Conservation (phyloP, 352 stramenopile species). For the Globisporangium spinosum region DNA sequence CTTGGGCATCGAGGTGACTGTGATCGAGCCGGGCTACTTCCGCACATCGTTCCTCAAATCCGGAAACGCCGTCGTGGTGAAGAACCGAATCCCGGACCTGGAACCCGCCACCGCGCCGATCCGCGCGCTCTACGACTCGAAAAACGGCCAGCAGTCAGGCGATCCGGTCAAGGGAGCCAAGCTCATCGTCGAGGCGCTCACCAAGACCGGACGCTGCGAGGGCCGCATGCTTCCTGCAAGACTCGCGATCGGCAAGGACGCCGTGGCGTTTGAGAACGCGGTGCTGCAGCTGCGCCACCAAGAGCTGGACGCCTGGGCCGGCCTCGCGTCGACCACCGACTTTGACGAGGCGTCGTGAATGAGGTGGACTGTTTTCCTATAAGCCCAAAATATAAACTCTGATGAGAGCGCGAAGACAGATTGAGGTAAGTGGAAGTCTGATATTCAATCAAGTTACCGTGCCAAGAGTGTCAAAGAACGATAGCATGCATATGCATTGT, state of each 20-base stretch:
- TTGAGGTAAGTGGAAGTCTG: not conserved
- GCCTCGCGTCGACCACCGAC: slow-evolving; percentile 24
- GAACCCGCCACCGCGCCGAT: slow-evolving; percentile 20
- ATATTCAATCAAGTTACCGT: slow-evolving; percentile 3
- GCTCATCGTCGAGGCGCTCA: slow-evolving; percentile 19
- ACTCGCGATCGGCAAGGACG: not conserved
- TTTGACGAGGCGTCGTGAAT: slow-evolving; percentile 14
- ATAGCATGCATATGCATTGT: not conserved
- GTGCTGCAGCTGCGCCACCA: slow-evolving; percentile 19
- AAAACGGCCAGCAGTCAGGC: slow-evolving; percentile 10
- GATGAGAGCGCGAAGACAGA: not conserved
- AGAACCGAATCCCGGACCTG: slow-evolving; percentile 24
- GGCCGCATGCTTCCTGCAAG: not conserved
- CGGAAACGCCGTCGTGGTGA: slow-evolving; percentile 20
- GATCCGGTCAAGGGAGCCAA: slow-evolving; percentile 12
- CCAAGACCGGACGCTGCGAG: slow-evolving; percentile 17
- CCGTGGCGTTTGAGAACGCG: not conserved
- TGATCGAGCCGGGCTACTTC: slow-evolving; percentile 35
- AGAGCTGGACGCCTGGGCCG: slow-evolving; percentile 26
- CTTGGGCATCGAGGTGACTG: slow-evolving; percentile 12
- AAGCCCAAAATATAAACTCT: not conserved
- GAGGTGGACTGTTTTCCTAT: not conserved
- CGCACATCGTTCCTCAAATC: slow-evolving; percentile 31
- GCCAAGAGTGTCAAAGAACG: not conserved
- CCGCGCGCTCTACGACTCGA: slow-evolving; percentile 2